Base-by-base conservation (phyloP, 208 protist genomes). In the Acanthamoeba polyphaga region DNA sequence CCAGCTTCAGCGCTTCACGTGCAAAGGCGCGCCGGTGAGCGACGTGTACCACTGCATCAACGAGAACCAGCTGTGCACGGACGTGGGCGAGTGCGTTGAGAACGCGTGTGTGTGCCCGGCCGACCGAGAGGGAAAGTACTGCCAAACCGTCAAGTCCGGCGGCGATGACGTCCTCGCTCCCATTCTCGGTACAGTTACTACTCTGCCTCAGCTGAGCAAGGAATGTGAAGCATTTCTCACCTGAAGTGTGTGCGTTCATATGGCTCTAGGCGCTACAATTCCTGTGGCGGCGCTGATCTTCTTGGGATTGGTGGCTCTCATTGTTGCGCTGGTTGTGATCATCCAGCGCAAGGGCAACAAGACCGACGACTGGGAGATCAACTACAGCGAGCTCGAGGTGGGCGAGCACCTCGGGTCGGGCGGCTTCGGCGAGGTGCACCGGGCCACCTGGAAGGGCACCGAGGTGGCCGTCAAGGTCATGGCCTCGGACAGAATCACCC, bases 401-500 rank as follows among this genome's bases (percentile, higher is more conserved):
- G 72, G 64, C 32, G 51, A 80, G 49, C 29, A n/a, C 17, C 43
- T 94, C 19, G 91, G 91, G 0, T 51, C 51, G 17, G 91, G 91
- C 51, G 72, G 91, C 70, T 94, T 32, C n/a, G 91, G 91, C 70
- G 68, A 55, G n/a, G 91, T 94, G 13, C 62, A 93, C 51, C 2
- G 19, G 51, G 88, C 88, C 58, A 32, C 22, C 13, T 93, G 88
- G 88, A 93, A 93, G 66, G 88, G 88, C 38, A 93, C 88, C 29
- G 88, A 93, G 46, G 88, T 93, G 9, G 88, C 88, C 24, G 88
- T 93, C 60, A 93, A 93, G 51, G 66, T 93, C 27, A 49, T 93
- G 38, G 88, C 66, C 38, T 49, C 88, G 1, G 88, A 74, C 4
- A 76, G 34, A 32, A n/a, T 76, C 24, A 93, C 88, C 17, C 6